phyloP scores from a whole-genome alignment of 257 asterid genomes.

The Jaltomata sinuosa region DNA sequence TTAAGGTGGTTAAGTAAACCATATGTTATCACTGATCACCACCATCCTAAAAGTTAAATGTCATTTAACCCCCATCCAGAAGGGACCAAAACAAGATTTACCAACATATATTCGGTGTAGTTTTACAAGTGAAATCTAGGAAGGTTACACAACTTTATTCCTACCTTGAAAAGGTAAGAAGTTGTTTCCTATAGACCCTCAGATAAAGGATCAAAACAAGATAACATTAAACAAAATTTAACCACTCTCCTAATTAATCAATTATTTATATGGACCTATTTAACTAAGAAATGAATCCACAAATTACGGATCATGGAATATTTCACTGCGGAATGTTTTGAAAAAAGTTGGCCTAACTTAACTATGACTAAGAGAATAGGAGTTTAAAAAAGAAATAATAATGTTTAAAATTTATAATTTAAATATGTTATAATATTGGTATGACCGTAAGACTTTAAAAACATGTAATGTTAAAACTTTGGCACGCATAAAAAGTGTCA shows the following conservation, averaged over 20 bases:
- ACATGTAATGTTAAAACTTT: neutral
- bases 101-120: neutral
- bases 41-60: neutral
- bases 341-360: neutral
- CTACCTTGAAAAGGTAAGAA: too few relatives aligned
- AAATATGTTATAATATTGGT: too few relatives aligned
- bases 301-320: neutral
- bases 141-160: neutral
- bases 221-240: neutral
- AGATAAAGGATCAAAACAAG: neutral
- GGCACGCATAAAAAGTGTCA: neutral
- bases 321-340: neutral
- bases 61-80: neutral
- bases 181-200: rapidly evolving
- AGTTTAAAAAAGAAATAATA: neutral
- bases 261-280: neutral
- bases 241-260: neutral
- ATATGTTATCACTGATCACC: neutral
- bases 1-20: neutral
- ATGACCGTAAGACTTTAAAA: neutral
- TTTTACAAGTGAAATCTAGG: neutral
- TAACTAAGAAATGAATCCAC: neutral
- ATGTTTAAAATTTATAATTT: too few relatives aligned
- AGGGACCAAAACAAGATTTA: neutral
- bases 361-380: neutral